These are phyloP conservation scores for Yamadazyma sp. DNA, from an alignment of 1,139 yeast genomes.

Conservation along the genomic window DNA sequence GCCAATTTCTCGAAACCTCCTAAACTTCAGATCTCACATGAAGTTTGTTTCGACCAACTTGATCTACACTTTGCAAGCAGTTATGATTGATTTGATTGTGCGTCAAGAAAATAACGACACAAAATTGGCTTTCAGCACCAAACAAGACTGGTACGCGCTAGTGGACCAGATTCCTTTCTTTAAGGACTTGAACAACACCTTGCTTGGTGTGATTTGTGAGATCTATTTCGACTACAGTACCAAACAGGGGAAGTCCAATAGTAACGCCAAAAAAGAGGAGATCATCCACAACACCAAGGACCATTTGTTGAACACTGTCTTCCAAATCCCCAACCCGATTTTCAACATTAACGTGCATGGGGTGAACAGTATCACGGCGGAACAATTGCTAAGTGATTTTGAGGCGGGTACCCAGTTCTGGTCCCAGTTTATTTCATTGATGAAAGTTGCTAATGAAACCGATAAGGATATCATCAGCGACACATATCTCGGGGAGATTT, in stretches of 20 bases:
- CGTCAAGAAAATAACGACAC: slow-evolving; percentile 52
- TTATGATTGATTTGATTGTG: slow-evolving; percentile 52
- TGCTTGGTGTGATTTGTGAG: slow-evolving; percentile 45
- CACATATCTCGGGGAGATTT: slow-evolving; percentile 31
- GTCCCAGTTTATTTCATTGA: slow-evolving; percentile 40
- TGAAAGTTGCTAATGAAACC: slow-evolving; percentile 32
- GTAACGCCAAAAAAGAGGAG: slow-evolving; percentile 24
- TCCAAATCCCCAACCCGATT: slow-evolving; percentile 39
- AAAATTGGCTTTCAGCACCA: slow-evolving; percentile 34
- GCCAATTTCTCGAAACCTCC: slow-evolving; percentile 63
- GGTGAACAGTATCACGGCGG: slow-evolving; percentile 36
- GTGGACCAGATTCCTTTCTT: slow-evolving; percentile 64
- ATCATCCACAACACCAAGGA: slow-evolving; percentile 31
- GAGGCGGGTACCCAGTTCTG: slow-evolving; percentile 40
- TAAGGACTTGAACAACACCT: slow-evolving; percentile 42
- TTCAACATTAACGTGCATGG: slow-evolving; percentile 47
- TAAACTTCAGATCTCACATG: slow-evolving; percentile 67
- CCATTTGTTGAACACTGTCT: slow-evolving; percentile 38
- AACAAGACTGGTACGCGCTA: slow-evolving; percentile 58
- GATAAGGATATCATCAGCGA: slow-evolving; percentile 36
- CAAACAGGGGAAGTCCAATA: slow-evolving; percentile 28
- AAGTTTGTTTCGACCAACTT: slow-evolving; percentile 52
- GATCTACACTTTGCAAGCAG: slow-evolving; percentile 56
- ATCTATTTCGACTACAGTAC: slow-evolving; percentile 42
- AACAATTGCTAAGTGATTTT: slow-evolving; percentile 43